Evolutionary conservation across 2,329 filamentous ascomycete genomes (phyloP).

Genomic region (Arthrobotrys entomopaga): DNA sequence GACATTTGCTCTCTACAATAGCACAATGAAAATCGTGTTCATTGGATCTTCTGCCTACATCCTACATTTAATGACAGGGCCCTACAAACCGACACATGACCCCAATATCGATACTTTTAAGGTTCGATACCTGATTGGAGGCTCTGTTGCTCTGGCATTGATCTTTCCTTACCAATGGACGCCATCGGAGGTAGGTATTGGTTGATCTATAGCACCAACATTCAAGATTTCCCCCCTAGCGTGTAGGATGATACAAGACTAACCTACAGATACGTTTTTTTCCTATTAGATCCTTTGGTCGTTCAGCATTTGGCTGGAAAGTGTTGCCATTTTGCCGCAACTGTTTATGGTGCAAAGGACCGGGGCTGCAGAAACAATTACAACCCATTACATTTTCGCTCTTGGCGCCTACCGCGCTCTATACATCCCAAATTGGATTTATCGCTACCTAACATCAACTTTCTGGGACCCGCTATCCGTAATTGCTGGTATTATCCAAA

Average conservation of each 20-base stretch:
- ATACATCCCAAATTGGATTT: conserved; percentile 99
- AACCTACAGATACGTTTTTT: not conserved
- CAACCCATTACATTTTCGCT: conserved; percentile 95
- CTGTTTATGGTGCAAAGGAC: conserved; percentile 98
- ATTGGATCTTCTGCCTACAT: conserved; percentile 90
- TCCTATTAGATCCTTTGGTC: conserved; percentile 83
- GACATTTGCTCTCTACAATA: conserved; percentile 88
- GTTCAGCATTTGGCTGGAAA: conserved; percentile 98
- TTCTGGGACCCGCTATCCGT: conserved; percentile 89
- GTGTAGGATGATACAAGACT: too few species aligned
- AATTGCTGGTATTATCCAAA: conserved; percentile 89
- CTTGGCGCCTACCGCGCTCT: conserved; percentile 89
- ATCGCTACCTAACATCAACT: conserved; percentile 80
- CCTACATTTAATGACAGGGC: conserved; percentile 96
- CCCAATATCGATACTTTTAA: conserved; percentile 97
- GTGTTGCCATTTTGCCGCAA: conserved; percentile 94
- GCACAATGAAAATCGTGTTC: conserved; percentile 95
- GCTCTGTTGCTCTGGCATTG: conserved; percentile 79
- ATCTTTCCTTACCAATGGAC: conserved; percentile 88
- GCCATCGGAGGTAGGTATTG: conserved; percentile 69
- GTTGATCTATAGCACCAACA: not conserved
- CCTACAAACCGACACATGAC: conserved; percentile 97
- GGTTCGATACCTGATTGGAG: conserved; percentile 89
- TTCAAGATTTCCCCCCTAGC: not conserved
- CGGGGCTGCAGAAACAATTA: conserved; percentile 98